Conservation (phyloP, 2,329 filamentous ascomycete genomes). For the Graphiopsis chlorocephala region DNA sequence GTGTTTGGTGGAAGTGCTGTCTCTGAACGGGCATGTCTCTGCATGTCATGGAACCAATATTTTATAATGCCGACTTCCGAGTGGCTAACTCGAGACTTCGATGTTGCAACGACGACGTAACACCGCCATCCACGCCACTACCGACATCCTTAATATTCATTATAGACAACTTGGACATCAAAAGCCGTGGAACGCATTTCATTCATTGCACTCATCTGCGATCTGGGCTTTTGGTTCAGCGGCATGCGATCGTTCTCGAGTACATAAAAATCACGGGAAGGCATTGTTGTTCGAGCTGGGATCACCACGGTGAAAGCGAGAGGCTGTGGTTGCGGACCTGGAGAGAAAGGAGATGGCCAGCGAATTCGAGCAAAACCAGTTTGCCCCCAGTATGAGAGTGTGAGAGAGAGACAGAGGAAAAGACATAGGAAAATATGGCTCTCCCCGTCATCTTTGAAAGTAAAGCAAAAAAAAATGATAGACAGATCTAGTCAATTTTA, state of each 20-base stretch:
- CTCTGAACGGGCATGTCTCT: not conserved
- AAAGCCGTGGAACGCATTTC: not conserved
- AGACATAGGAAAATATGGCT: not conserved
- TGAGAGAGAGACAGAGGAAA: not conserved
- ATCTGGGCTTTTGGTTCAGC: not conserved
- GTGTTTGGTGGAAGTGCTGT: not conserved
- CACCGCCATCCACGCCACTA: not conserved
- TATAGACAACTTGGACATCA: not conserved
- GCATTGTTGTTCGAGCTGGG: not conserved
- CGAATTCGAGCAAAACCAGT: not conserved
- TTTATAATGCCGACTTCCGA: not conserved
- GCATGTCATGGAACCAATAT: not conserved
- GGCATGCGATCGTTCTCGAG: not conserved
- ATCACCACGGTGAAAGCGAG: not conserved
- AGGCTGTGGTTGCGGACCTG: not conserved
- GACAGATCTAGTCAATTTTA: not conserved
- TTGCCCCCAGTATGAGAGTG: not conserved
- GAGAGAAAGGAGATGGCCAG: not conserved
- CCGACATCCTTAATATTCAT: constrained; percentile 1
- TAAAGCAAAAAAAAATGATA: not conserved
- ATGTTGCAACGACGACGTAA: not conserved
- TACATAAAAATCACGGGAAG: not conserved
- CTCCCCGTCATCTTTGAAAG: not conserved
- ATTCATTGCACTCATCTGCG: not conserved
- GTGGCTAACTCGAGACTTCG: not conserved